A percentile compares a stretch with the other conserved stretches of the same genome.
phyloP scores from a whole-genome alignment of 2,329 filamentous ascomycete genomes.

The Nemania sp. region DNA sequence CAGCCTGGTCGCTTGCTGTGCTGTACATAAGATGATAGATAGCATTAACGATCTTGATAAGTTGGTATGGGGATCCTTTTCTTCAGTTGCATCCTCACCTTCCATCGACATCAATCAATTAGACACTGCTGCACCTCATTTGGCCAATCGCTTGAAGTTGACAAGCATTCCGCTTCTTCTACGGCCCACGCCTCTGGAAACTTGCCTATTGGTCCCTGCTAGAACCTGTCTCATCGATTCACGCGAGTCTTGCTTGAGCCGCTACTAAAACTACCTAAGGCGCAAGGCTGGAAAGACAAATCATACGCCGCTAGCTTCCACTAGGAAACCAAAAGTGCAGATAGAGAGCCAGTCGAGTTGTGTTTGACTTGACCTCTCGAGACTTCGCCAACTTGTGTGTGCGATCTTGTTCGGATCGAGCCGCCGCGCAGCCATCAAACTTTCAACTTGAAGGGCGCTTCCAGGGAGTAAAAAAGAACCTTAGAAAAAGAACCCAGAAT shows the following conservation, averaged over 20 bases:
- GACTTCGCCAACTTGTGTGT: neutral
- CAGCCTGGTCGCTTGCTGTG: conserved; percentile 26
- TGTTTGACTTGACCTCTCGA: conserved; percentile 5
- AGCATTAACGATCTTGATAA: conserved; percentile 25
- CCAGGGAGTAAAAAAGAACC: conserved; percentile 1
- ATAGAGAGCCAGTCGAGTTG: neutral
- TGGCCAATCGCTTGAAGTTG: conserved; percentile 20
- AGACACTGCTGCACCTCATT: conserved; percentile 22
- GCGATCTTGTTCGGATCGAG: conserved; percentile 14
- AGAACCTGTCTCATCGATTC: conserved; percentile 11
- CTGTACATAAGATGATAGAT: conserved; percentile 24
- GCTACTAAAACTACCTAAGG: conserved; percentile 2
- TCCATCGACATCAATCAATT: conserved; percentile 21
- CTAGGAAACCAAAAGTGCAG: neutral
- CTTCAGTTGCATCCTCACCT: conserved; percentile 27
- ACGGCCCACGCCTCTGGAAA: conserved; percentile 31
- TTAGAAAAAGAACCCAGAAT: neutral
- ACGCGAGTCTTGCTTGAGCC: conserved; percentile 25
- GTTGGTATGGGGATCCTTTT: conserved; percentile 29
- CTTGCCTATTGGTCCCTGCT: conserved; percentile 28
- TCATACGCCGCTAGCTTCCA: neutral
- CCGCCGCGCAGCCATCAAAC: conserved; percentile 1
- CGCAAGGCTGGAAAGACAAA: conserved; percentile 14
- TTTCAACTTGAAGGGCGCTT: too few species aligned
- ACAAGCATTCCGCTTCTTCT: conserved; percentile 25